Evolutionary conservation across 768 basidiomycete species (phyloP).

Genomic region (Nidula microcarpa): DNA sequence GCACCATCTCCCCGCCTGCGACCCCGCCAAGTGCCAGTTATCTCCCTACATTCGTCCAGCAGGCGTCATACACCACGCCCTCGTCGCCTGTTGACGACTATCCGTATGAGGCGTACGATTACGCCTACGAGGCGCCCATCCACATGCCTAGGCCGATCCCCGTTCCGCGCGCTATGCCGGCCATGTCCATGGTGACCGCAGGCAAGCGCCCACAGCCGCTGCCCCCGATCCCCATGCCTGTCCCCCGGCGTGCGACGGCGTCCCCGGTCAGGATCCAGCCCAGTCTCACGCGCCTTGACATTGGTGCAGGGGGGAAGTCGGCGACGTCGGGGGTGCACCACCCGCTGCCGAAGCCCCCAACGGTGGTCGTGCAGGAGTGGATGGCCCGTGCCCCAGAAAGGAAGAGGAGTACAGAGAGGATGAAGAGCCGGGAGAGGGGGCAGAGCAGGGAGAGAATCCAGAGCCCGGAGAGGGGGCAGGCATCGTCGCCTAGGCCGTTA

Average conservation of each 20-base stretch:
- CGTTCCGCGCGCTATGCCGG: conserved; percentile 3
- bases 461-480: background rate
- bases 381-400: background rate
- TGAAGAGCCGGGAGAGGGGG: background rate
- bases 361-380: conserved; percentile 16
- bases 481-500: conserved; percentile 12
- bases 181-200: conserved; percentile 1
- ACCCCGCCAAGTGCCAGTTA: conserved; percentile 9
- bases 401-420: background rate
- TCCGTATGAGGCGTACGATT: conserved; percentile 5
- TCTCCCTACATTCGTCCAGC: conserved; percentile 10
- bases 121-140: conserved; percentile 15
- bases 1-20: conserved; percentile 4
- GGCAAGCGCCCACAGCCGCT: conserved; percentile 12
- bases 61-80: background rate
- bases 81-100: background rate
- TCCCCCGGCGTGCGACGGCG: conserved; percentile 19
- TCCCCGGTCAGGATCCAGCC: conserved; percentile 19
- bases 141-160: conserved; percentile 12
- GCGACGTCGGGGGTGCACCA: background rate
- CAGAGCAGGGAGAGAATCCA: background rate
- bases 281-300: conserved; percentile 21
- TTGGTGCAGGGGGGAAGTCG: conserved; percentile 15
- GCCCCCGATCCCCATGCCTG: conserved; percentile 5
- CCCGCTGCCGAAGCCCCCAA: conserved; percentile 12